Percentiles rank a stretch among this genome's conserved stretches.
Conservation (phyloP, 208 protist species). For the Acanthamoeba healyi region DNA sequence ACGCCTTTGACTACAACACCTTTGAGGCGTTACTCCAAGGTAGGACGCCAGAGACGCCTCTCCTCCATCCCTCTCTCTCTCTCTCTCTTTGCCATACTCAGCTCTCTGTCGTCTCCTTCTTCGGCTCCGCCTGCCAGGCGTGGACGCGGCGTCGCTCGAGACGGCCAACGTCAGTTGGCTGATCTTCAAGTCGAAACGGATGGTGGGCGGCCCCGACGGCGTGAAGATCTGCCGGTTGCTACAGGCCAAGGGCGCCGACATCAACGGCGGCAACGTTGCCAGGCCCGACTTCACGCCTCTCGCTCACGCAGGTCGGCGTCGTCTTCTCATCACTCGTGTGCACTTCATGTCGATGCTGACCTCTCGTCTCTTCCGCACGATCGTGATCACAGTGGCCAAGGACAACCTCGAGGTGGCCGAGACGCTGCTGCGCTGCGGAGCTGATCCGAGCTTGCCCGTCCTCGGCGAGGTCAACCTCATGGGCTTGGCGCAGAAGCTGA, state of each 20-base stretch:
- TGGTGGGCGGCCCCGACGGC: not conserved
- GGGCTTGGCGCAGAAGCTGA: not conserved
- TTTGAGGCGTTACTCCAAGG: not conserved
- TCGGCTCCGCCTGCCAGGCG: not conserved
- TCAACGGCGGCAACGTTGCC: not conserved
- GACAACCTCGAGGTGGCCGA: not conserved
- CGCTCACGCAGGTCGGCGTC: not conserved
- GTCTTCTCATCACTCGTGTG: not conserved
- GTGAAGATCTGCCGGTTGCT: not conserved
- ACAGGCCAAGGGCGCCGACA: not conserved
- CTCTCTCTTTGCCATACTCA: too few relatives aligned
- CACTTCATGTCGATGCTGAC: not conserved
- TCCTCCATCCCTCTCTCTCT: not conserved
- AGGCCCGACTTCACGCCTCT: not conserved
- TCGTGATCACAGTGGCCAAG: not conserved
- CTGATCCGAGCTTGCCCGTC: not conserved
- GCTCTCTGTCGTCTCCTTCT: too few relatives aligned
- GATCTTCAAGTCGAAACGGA: slow-evolving; percentile 13
- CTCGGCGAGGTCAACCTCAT: not conserved
- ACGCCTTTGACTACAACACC: not conserved
- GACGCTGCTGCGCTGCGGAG: slow-evolving; percentile 6
- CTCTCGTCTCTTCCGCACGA: not conserved
- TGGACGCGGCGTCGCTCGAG: not conserved
- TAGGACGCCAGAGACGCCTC: not conserved
- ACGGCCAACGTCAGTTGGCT: not conserved